phyloP scores from a whole-genome alignment of 257 asterid species.

The Solanum ahanhuiri region DNA sequence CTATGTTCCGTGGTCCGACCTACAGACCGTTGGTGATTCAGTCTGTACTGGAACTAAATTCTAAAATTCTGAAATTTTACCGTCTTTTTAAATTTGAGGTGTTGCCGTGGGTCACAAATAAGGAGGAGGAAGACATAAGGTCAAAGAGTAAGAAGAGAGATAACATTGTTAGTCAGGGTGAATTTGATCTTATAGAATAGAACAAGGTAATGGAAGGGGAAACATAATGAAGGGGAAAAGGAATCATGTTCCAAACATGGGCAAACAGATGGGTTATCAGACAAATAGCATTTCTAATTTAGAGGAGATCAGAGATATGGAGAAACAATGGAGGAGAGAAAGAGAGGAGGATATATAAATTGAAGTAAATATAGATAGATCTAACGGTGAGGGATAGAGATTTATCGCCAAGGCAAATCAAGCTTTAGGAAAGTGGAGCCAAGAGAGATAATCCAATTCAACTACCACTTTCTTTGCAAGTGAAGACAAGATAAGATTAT shows the following conservation, averaged over 20 bases:
- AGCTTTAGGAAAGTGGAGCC: neutral
- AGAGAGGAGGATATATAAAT: neutral
- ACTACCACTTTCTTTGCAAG: neutral
- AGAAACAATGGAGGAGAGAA: neutral
- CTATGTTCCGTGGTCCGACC: neutral
- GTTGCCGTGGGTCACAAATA: too few relatives aligned
- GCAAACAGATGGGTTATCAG: too few relatives aligned
- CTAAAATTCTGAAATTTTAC: neutral
- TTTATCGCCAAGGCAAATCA: too few relatives aligned
- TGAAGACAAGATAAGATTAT: too few relatives aligned
- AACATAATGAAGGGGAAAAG: too few relatives aligned
- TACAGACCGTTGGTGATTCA: neutral
- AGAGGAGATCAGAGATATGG: neutral
- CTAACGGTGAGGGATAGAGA: neutral
- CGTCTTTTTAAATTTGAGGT: accelerated
- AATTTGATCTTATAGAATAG: neutral
- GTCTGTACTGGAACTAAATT: neutral
- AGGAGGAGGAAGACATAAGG: neutral
- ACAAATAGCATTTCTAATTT: too few relatives aligned
- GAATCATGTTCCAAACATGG: neutral
- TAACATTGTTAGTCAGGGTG: neutral
- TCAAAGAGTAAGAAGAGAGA: neutral
- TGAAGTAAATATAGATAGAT: neutral
- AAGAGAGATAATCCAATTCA: neutral
- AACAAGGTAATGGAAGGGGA: neutral